A percentile compares a stretch with the other conserved stretches of the same genome.
These are phyloP conservation scores for Phytopythium sindhum DNA, from an alignment of 352 stramenopile species.

Conservation along the genomic window DNA sequence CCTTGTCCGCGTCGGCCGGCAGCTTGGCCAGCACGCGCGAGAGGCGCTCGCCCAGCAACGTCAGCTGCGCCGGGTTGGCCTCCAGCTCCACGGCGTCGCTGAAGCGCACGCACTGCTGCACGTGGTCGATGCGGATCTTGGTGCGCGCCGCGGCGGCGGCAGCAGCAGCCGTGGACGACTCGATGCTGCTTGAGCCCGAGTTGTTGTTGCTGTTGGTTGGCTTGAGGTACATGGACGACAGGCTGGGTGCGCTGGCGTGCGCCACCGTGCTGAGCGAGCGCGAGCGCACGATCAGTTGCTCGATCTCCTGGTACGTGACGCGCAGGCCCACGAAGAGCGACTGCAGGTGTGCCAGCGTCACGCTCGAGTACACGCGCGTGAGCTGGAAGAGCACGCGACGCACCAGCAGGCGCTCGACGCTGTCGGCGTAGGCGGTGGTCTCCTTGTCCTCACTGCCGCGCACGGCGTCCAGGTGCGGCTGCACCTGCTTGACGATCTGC, in stretches of 20 bases:
- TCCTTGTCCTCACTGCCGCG: slow-evolving; percentile 25
- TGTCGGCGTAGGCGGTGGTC: slow-evolving; percentile 54
- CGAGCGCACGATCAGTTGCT: slow-evolving; percentile 82
- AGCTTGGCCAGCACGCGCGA: slow-evolving; percentile 58
- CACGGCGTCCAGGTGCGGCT: slow-evolving; percentile 50
- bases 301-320: slow-evolving; percentile 80
- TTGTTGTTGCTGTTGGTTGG: slow-evolving; percentile 20
- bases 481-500: slow-evolving; percentile 71
- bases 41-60: slow-evolving; percentile 65
- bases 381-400: slow-evolving; percentile 83
- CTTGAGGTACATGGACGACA: slow-evolving; percentile 66
- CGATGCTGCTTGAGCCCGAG: slow-evolving; percentile 18
- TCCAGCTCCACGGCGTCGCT: slow-evolving; percentile 77
- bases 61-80: slow-evolving; percentile 73
- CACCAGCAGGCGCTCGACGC: slow-evolving; percentile 66
- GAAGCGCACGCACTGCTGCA: slow-evolving; percentile 82
- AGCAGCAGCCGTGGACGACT: slow-evolving; percentile 51
- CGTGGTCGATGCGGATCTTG: slow-evolving; percentile 84
- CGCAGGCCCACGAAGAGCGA: slow-evolving; percentile 85
- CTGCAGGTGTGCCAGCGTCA: slow-evolving; percentile 79
- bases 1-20: slow-evolving; percentile 16
- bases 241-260: slow-evolving; percentile 52
- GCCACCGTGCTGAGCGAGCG: slow-evolving; percentile 65
- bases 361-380: slow-evolving; percentile 83
- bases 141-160: slow-evolving; percentile 45